A percentile compares a stretch with the other conserved stretches of the same genome.
phyloP scores from a whole-genome alignment of 2,329 filamentous ascomycete species.

The Arthrobotrys sphaeroides region DNA sequence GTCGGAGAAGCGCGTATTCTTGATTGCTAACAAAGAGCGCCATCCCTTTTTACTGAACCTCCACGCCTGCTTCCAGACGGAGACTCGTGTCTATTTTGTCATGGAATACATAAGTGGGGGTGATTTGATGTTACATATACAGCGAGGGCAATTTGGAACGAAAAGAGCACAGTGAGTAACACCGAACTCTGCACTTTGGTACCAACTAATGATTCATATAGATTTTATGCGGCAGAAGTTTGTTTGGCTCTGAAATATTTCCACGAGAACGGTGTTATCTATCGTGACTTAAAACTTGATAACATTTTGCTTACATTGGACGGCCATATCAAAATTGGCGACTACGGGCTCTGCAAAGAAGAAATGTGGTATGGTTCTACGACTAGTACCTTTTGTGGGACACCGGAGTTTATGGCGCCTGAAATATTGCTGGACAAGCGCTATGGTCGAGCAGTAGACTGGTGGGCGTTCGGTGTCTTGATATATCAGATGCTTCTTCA shows the following conservation, averaged over 20 bases:
- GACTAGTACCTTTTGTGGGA: constrained; percentile 97
- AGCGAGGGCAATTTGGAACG: constrained; percentile 92
- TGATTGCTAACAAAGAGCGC: constrained; percentile 95
- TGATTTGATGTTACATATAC: constrained; percentile 98
- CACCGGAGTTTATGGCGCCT: constrained; percentile 99
- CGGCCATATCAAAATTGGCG: constrained; percentile 97
- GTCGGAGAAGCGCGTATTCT: constrained; percentile 95
- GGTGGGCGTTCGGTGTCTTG: constrained; percentile 99
- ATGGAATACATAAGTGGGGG: constrained; percentile 99
- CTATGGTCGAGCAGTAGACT: constrained; percentile 95
- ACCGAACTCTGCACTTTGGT: not conserved
- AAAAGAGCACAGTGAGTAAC: constrained; percentile 88
- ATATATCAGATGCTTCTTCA: constrained; percentile 99
- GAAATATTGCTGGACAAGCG: constrained; percentile 89
- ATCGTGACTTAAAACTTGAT: constrained; percentile 81
- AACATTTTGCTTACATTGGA: constrained; percentile 94
- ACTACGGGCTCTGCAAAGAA: constrained; percentile 99
- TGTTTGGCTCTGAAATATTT: constrained; percentile 98
- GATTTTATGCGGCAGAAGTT: constrained; percentile 97
- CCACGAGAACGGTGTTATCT: constrained; percentile 99
- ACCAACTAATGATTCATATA: constrained; percentile 60
- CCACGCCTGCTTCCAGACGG: constrained; percentile 98
- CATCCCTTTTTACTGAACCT: constrained; percentile 95
- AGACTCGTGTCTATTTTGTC: constrained; percentile 97
- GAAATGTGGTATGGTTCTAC: constrained; percentile 99